Evolutionary conservation across 495 filamentous ascomycete genomes (phyloP).

Genomic region (Neurospora sp.): DNA sequence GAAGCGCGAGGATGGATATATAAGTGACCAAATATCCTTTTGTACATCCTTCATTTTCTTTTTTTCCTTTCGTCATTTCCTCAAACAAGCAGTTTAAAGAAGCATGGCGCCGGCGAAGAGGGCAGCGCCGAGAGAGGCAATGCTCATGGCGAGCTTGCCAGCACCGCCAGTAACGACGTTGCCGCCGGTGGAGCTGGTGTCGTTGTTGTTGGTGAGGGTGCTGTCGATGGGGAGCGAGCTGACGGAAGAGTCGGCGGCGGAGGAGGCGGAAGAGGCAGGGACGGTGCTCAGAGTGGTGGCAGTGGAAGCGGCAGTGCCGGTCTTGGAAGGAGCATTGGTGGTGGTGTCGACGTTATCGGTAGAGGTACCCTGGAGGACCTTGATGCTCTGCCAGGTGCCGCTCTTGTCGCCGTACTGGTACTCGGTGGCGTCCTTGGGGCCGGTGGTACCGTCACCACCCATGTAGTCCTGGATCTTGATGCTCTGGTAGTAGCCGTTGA

Average conservation of each 20-base stretch:
- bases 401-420: constrained; percentile 67
- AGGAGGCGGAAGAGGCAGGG: not conserved
- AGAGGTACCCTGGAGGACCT: constrained; percentile 54
- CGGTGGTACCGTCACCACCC: constrained; percentile 54
- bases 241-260: constrained; percentile 4
- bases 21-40: not conserved
- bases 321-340: constrained; percentile 15
- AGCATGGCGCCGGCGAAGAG: constrained; percentile 16
- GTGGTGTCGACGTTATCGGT: constrained; percentile 47
- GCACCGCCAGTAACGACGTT: constrained; percentile 10
- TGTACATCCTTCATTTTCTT: not conserved
- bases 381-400: constrained; percentile 72
- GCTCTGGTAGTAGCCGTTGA: constrained; percentile 73
- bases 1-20: not conserved
- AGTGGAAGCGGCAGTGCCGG: constrained; percentile 14
- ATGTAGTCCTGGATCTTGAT: constrained; percentile 80
- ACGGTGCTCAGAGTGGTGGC: constrained; percentile 11
- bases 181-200: not conserved
- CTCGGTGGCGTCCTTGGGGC: constrained; percentile 40
- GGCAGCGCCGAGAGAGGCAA: constrained; percentile 16
- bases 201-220: not conserved
- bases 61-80: not conserved
- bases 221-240: constrained; percentile 3
- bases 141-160: constrained; percentile 11
- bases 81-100: constrained; percentile 13